Base-by-base conservation (phyloP, 306 rosid genomes). In the Castanospermum australe region DNA sequence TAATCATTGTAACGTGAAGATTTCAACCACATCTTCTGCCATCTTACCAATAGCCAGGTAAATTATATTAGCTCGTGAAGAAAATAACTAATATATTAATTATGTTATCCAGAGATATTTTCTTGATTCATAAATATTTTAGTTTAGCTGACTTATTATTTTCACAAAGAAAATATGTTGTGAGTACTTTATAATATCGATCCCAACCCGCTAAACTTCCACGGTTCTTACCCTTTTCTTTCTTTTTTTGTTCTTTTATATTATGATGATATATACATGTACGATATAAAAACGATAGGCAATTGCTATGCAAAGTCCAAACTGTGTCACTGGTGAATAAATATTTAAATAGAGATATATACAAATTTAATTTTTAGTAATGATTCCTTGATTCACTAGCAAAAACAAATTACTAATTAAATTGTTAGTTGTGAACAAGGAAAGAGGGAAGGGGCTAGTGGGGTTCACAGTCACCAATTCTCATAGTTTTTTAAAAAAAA, bases 1-100 rank as follows among this genome's bases (percentile, higher is more conserved):
- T 62, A 13, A 67, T 62, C 52, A 61, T 32, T 64, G n/a, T n/a
- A 56, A 78, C 82, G 65, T 45, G 65, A 71, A 64, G 61, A 44
- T 42, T 72, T 73, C 79, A 73, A 61, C 48, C 22, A 61, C 42
- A 71, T 71, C 45, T 45, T 68, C 72, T 13, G 2, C 44, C 17
- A 59, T 20, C 17, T 3, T 14, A 47, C 70, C 56, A 59, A 32
- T 14, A 51, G 47, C 62, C 28, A 25, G 33, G 22, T n/a, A 25
- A 20, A 39, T 39, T 54, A n/a, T 8, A 54, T 12, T 41, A 67
- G 38, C 56, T 68, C n/a, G 2, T 2, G 21, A 50, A 66, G 13
- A 55, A 25, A 68, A 6, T 78, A 57, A 62, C 18, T 38, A 17
- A 30, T 13, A 42, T 22, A 41, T 4, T 41, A 25, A 41, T 22